Conservation (phyloP, 2,329 filamentous ascomycete species). For the Pleurostoma richardsiae region DNA sequence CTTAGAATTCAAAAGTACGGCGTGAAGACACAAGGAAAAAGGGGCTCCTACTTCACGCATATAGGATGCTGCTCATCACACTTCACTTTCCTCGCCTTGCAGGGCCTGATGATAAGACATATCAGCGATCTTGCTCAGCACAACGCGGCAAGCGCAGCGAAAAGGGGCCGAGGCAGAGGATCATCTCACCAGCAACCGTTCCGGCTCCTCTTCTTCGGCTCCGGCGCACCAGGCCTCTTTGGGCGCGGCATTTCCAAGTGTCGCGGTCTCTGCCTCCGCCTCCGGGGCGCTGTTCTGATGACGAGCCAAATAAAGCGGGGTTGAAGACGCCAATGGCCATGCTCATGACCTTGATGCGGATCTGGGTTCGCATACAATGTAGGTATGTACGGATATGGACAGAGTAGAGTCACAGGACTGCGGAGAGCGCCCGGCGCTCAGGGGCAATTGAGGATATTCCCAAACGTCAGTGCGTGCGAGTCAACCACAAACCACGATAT, state of each 20-base stretch:
- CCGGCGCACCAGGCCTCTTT: slow-evolving; percentile 56
- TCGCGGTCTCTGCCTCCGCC: slow-evolving; percentile 4
- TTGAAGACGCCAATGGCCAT: slow-evolving; percentile 7
- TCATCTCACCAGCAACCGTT: slow-evolving; percentile 61
- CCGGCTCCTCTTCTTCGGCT: slow-evolving; percentile 62
- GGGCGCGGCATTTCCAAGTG: slow-evolving; percentile 53
- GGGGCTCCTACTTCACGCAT: slow-evolving; percentile 54
- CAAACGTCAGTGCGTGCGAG: no score
- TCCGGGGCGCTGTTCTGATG: slow-evolving; percentile 4
- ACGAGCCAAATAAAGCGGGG: slow-evolving; percentile 9
- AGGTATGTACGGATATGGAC: background rate
- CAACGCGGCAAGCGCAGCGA: no score
- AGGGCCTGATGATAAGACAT: slow-evolving; percentile 52
- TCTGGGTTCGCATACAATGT: background rate
- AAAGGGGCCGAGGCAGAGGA: background rate
- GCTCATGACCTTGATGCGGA: slow-evolving; percentile 3
- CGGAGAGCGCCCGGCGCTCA: no score
- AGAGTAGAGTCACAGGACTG: no score
- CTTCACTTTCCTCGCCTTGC: slow-evolving; percentile 69
- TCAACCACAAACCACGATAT: no score
- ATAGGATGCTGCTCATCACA: slow-evolving; percentile 73
- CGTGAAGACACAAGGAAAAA: background rate
- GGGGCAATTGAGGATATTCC: no score
- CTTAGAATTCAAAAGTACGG: no score
- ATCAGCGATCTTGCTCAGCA: background rate